These are phyloP conservation scores for Selaginella moellendorffii DNA, from an alignment of 75 land plant genomes.

Conservation along the genomic window DNA sequence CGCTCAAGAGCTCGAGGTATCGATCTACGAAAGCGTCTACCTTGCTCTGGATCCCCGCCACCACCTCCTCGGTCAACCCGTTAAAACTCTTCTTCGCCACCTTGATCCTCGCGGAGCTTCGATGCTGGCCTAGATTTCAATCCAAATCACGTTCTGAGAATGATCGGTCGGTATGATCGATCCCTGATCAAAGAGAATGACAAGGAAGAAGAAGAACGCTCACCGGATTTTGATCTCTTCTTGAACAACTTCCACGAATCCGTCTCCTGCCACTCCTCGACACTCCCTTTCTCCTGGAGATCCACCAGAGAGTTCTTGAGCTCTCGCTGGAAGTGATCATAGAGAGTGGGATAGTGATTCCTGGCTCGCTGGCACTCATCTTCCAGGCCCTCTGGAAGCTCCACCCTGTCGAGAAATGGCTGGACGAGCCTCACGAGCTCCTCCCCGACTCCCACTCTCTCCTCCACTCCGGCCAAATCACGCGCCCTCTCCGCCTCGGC, in stretches of 20 bases:
- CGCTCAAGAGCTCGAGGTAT: slow-evolving; percentile 45
- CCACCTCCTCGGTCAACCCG: slow-evolving; percentile 40
- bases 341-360: slow-evolving; percentile 74
- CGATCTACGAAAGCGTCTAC: slow-evolving; percentile 53
- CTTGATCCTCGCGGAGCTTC: slow-evolving; percentile 30
- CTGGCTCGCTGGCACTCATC: slow-evolving; percentile 53
- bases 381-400: slow-evolving; percentile 42
- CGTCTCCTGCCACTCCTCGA: slow-evolving; percentile 47
- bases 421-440: not conserved
- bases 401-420: not conserved
- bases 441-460: slow-evolving; percentile 5
- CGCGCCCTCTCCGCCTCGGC: slow-evolving; percentile 35
- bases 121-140: slow-evolving; percentile 36
- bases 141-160: no score
- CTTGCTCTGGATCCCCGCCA: slow-evolving; percentile 34
- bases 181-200: no score
- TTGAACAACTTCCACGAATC: slow-evolving; percentile 69
- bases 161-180: no score
- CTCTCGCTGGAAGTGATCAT: slow-evolving; percentile 76
- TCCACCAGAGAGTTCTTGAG: slow-evolving; percentile 33
- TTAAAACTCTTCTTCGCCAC: slow-evolving; percentile 36
- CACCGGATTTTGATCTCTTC: slow-evolving; percentile 60
- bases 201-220: no score
- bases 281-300: slow-evolving; percentile 23
- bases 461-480: slow-evolving; percentile 45